These are phyloP conservation scores for Micractinium sp. DNA, from an alignment of 139 green algal species.

Conservation along the genomic window DNA sequence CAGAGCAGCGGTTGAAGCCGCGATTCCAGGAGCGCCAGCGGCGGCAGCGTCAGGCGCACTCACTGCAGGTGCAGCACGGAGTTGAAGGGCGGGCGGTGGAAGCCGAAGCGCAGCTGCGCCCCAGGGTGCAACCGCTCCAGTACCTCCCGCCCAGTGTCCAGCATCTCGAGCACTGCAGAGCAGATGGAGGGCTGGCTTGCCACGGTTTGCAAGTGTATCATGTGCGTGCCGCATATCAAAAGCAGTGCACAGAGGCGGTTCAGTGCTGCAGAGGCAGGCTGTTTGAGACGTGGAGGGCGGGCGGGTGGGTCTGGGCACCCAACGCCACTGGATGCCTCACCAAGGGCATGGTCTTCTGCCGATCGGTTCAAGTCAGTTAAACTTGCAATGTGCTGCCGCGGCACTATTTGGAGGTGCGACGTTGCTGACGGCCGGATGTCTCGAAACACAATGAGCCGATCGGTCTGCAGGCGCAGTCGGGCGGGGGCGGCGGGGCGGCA, in stretches of 20 bases:
- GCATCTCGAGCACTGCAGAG: not conserved
- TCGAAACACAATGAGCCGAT: conserved; percentile 44
- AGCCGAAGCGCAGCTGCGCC: conserved; percentile 50
- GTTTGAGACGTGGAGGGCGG: not conserved
- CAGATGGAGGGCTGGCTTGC: not conserved
- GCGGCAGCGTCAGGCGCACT: not conserved
- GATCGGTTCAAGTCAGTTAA: conserved; percentile 1
- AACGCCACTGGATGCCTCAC: not conserved
- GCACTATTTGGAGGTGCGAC: conserved; percentile 47
- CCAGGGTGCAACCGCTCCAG: conserved; percentile 21
- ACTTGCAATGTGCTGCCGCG: conserved; percentile 36
- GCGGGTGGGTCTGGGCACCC: not conserved
- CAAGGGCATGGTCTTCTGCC: conserved; percentile 33
- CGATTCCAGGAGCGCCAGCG: no score
- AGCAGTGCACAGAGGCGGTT: not conserved
- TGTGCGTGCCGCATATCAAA: not conserved
- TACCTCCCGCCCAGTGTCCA: not conserved
- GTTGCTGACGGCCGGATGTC: conserved; percentile 33
- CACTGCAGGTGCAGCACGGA: conserved; percentile 61
- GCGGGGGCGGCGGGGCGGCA: not conserved
- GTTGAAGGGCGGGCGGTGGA: conserved; percentile 58
- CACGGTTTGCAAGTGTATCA: not conserved
- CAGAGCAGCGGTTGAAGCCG: no score
- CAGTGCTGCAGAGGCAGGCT: not conserved
- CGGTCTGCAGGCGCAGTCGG: conserved; percentile 31